Evolutionary conservation across 805 yeast genomes (phyloP).

Genomic region (Barnettozyma californica): DNA sequence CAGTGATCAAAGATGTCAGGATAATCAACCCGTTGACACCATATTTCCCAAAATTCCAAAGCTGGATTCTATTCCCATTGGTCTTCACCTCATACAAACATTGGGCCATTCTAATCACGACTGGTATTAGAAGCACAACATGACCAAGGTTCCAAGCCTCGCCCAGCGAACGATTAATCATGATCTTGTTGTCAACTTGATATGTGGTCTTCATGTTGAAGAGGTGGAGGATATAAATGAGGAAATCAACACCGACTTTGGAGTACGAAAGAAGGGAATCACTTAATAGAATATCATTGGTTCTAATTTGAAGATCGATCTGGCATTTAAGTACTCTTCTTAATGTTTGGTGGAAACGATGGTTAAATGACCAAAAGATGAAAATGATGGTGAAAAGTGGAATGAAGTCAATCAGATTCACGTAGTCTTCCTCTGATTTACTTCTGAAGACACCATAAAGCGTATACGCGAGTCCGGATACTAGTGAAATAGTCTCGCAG

Average conservation of each 20-base stretch:
- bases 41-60: conserved; percentile 74
- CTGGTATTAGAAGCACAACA: conserved; percentile 47
- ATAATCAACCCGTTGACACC: conserved; percentile 55
- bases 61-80: conserved; percentile 43
- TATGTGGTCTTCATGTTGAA: conserved; percentile 31
- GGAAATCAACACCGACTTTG: conserved; percentile 68
- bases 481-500: conserved; percentile 3
- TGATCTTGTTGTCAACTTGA: conserved; percentile 22
- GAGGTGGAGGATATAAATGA: conserved; percentile 47
- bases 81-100: conserved; percentile 68
- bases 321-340: conserved; percentile 52
- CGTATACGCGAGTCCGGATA: conserved; percentile 1
- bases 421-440: background rate
- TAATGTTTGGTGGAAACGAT: conserved; percentile 44
- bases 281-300: conserved; percentile 76
- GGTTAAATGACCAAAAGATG: conserved; percentile 32
- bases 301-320: conserved; percentile 54
- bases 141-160: conserved; percentile 30
- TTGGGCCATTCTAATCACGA: conserved; percentile 73
- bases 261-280: conserved; percentile 84
- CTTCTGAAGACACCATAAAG: conserved; percentile 3
- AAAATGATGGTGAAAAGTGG: conserved; percentile 21
- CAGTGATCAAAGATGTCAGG: conserved; percentile 27
- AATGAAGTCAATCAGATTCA: conserved; percentile 6
- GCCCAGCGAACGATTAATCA: conserved; percentile 32